Conservation (phyloP, 306 rosid species). For the Dalbergia oliveri region DNA sequence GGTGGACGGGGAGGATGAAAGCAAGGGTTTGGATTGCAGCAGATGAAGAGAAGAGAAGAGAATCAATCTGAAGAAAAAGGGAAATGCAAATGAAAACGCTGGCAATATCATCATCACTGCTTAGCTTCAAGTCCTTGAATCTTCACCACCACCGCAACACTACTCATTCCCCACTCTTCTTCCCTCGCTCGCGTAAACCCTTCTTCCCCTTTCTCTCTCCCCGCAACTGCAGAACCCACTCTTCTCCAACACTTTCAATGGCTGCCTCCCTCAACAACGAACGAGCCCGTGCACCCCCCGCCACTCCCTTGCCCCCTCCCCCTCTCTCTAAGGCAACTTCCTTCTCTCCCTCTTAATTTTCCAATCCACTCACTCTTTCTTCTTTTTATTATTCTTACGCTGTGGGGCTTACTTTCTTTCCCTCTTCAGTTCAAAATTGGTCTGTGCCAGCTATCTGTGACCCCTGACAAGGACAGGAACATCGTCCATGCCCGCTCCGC, state of each 20-base stretch:
- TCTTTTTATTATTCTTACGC: not conserved
- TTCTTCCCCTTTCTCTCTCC: slow-evolving; percentile 40
- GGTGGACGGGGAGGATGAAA: not conserved
- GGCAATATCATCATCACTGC: slow-evolving; percentile 56
- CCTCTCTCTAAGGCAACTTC: slow-evolving; percentile 70
- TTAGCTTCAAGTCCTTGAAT: slow-evolving; percentile 51
- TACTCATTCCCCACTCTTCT: not conserved
- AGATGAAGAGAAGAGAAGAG: not conserved
- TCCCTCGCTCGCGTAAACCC: not conserved
- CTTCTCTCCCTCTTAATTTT: not conserved
- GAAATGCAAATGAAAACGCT: slow-evolving; percentile 77
- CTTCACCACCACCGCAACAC: slow-evolving; percentile 35
- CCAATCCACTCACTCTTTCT: not conserved
- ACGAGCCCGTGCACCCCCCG: slow-evolving; percentile 76
- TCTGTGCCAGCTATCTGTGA: slow-evolving; percentile 82
- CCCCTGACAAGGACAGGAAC: slow-evolving; percentile 82
- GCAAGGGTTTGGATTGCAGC: not conserved
- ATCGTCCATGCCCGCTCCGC: slow-evolving; percentile 82
- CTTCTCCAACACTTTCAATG: slow-evolving; percentile 59
- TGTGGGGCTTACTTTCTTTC: not conserved
- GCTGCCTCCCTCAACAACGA: slow-evolving; percentile 70
- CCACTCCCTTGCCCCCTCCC: slow-evolving; percentile 74
- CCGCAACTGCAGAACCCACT: slow-evolving; percentile 19
- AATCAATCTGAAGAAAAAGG: not conserved
- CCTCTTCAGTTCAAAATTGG: slow-evolving; percentile 79